Percentiles rank a stretch among this genome's conserved stretches.
Evolutionary conservation across 169 alveolate species (phyloP).

Genomic region (Sarcocystis neurona): DNA sequence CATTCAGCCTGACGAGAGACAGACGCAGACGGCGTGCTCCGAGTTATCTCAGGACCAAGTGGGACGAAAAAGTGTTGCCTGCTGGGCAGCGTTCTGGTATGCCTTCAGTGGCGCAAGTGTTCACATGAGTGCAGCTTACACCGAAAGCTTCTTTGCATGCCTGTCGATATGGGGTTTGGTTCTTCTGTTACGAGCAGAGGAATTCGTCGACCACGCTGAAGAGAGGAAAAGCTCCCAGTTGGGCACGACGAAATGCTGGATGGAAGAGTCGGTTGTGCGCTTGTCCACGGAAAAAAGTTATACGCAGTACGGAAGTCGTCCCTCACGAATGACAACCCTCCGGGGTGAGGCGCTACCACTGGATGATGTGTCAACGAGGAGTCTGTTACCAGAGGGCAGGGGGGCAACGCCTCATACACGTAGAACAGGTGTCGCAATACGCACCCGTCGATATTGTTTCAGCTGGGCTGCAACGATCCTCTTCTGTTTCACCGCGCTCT

Average conservation of each 20-base stretch:
- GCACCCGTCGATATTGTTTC: neutral
- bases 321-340: no score
- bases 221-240: no score
- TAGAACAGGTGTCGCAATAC: no score
- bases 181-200: slow-evolving; percentile 4
- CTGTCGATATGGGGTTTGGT: slow-evolving; percentile 15
- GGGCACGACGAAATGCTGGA: neutral
- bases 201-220: no score
- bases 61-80: slow-evolving; percentile 5
- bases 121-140: slow-evolving; percentile 51
- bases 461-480: slow-evolving; percentile 19
- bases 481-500: neutral
- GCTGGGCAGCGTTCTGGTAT: slow-evolving; percentile 12
- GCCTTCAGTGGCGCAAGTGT: slow-evolving; percentile 23
- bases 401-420: no score
- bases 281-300: no score
- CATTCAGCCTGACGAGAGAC: no score
- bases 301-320: no score
- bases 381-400: no score
- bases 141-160: slow-evolving; percentile 35
- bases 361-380: no score
- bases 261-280: neutral
- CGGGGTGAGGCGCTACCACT: no score
- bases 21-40: no score
- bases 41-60: slow-evolving; percentile 2